Evolutionary conservation across 208 protist genomes (phyloP), one percentile per base, ranked within the genome.

Genomic region (Leishmania turanica): DNA sequence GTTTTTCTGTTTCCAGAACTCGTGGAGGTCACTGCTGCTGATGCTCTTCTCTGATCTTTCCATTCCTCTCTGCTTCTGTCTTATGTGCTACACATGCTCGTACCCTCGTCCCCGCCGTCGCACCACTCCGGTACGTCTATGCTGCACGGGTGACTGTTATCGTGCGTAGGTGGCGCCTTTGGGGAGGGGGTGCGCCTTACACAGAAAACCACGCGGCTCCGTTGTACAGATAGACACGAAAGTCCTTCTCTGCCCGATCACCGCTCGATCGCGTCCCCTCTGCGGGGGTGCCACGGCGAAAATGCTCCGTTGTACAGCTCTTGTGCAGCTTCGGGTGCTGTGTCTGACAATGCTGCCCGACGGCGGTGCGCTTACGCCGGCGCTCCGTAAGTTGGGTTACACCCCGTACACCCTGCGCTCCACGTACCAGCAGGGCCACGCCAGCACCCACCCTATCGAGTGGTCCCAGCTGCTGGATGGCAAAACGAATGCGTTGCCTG

Each of bases 331-430:
- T 77, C 91, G 91, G 17, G 88, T 95, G 45, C 34, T 96, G 56
- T 95, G 93, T 73, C 81, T 96, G 54, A 96, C 90, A 17, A 90
- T 94, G 91, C 71, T 87, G 40, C 88, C 91, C 2, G 89, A 91
- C 49, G 91, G 93, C 40, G 91, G 89, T 0, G 90, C 90, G 64
- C 73, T 96, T 64, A 86, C 87, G 31, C 75, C 80, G 17, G 93
- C 91, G 17, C 81, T 96, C 53, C 78, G 76, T 34, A 69, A 69
- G 69, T 84, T 96, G 37, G 93, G 91, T 37, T 96, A 96, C 89
- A 89, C 78, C 3, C 91, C 93, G 42, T 95, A 96, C 86, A 91
- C 84, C 58, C 87, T 95, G 17, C 75, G 84, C 45, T 82, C 86
- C 19, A 84, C 81, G 31, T 95, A 78, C 56, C 79, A 91, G 65